A percentile compares a stretch with the other conserved stretches of the same genome.
phyloP scores from a whole-genome alignment of 176 grass and related monocot species.

The maize (Zea mays) region Zm-B73-REFERENCE-NAM-5.0 NC_050096.1:174624001-174624500 shows the following conservation, averaged over 20 bases:
- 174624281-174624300: background rate
- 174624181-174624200: background rate
- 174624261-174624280: conserved; percentile 27
- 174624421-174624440: conserved; percentile 44
- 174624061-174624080: too few relatives aligned
- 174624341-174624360: background rate
- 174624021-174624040: too few relatives aligned
- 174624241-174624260: background rate
- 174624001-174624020: too few relatives aligned
- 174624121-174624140: too few relatives aligned
- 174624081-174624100: too few relatives aligned
- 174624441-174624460: conserved; percentile 39
- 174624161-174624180: too few relatives aligned
- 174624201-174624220: conserved; percentile 1
- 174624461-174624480: conserved; percentile 52
- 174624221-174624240: background rate
- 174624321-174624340: background rate
- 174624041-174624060: too few relatives aligned
- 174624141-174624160: too few relatives aligned
- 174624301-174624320: background rate
- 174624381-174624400: conserved; percentile 34
- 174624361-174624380: background rate
- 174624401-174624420: conserved; percentile 40
- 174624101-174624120: too few relatives aligned
- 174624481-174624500: conserved; percentile 80